Evolutionary conservation across 108 stramenopile species (phyloP).

Genomic region (Conticribra guillardii): DNA sequence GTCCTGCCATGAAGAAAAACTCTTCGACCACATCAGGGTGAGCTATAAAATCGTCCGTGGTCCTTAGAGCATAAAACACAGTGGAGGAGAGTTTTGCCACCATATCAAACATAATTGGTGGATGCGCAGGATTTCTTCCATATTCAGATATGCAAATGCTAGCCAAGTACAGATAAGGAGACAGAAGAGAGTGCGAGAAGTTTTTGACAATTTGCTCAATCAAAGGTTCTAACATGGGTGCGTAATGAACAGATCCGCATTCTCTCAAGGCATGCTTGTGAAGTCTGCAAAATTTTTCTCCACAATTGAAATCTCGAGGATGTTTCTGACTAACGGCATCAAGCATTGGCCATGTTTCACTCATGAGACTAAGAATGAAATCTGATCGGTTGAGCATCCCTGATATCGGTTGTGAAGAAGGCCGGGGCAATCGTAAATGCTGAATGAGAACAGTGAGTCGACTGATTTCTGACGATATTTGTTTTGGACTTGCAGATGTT

Average conservation of each 20-base stretch:
- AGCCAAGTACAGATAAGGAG: conserved; percentile 89
- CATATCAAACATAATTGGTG: conserved; percentile 71
- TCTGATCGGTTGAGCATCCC: conserved; percentile 45
- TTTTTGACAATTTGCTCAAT: conserved; percentile 72
- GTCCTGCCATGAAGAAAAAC: conserved; percentile 90
- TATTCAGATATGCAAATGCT: conserved; percentile 90
- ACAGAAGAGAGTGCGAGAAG: conserved; percentile 72
- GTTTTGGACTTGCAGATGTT: conserved; percentile 48
- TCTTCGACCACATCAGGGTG: conserved; percentile 97
- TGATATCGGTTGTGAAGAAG: conserved; percentile 22
- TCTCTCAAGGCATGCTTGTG: conserved; percentile 92
- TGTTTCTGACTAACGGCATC: conserved; percentile 67
- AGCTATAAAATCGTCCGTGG: conserved; percentile 75
- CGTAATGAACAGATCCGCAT: conserved; percentile 75
- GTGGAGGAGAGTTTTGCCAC: conserved; percentile 64
- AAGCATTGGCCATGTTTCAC: conserved; percentile 83
- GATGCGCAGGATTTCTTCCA: conserved; percentile 58
- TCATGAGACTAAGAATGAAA: conserved; percentile 80
- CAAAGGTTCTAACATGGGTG: conserved; percentile 81
- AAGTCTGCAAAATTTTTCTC: conserved; percentile 92
- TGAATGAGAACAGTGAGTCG: conserved; percentile 85
- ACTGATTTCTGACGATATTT: conserved; percentile 78
- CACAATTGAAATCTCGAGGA: conserved; percentile 69
- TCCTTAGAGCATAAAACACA: conserved; percentile 63
- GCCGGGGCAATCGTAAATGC: conserved; percentile 42